Evolutionary conservation across 139 green algal species (phyloP).

Genomic region (Haematococcus sp.): DNA sequence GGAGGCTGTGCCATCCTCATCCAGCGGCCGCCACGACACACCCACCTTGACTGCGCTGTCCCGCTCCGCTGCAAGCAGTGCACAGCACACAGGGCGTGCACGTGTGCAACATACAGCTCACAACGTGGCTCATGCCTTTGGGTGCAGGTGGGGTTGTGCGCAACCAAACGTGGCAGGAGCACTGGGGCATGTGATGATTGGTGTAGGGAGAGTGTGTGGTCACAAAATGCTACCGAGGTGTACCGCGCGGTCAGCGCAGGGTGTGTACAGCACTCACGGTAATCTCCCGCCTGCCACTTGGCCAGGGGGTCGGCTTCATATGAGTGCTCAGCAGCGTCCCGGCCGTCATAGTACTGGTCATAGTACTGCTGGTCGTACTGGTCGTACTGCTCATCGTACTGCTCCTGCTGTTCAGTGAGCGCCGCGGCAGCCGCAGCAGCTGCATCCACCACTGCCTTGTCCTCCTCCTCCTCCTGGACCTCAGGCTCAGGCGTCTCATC

Average conservation of each 20-base stretch:
- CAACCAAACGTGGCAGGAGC: too few relatives aligned
- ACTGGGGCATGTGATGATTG: too few relatives aligned
- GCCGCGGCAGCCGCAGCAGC: slow-evolving; percentile 6
- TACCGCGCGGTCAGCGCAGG: too few relatives aligned
- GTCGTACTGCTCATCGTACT: slow-evolving; percentile 7
- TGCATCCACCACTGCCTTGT: slow-evolving; percentile 1
- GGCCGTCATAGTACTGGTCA: slow-evolving; percentile 13
- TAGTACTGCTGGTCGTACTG: slow-evolving; percentile 7
- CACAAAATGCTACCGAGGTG: too few relatives aligned
- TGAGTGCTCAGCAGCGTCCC: slow-evolving; percentile 3
- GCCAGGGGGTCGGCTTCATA: slow-evolving; percentile 27
- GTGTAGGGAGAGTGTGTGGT: too few relatives aligned
- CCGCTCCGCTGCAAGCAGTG: neutral
- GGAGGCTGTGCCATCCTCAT: neutral
- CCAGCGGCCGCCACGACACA: neutral
- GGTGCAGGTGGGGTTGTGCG: too few relatives aligned
- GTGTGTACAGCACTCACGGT: slow-evolving; percentile 2
- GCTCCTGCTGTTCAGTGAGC: slow-evolving; percentile 6
- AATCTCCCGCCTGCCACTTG: neutral
- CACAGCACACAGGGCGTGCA: too few relatives aligned
- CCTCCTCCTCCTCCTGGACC: slow-evolving; percentile 15
- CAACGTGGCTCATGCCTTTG: too few relatives aligned
- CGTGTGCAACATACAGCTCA: neutral
- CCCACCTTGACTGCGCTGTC: neutral
- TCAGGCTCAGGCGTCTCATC: neutral